Evolutionary conservation across 345 rosid genomes (phyloP).

Genomic region (Brassica incana): DNA sequence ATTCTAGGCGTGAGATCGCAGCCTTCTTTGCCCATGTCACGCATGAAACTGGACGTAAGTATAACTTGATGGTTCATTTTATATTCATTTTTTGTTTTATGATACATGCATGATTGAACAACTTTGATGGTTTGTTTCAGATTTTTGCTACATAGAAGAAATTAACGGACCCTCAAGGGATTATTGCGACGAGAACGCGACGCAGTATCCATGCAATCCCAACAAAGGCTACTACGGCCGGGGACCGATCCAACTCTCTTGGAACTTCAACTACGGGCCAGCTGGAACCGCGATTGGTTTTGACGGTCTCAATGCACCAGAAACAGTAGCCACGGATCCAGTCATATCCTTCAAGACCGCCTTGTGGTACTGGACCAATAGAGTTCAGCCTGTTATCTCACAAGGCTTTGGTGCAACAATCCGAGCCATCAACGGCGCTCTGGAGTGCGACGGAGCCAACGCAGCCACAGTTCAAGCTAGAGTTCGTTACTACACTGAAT

Average conservation of each 20-base stretch:
- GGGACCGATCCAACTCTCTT: conserved; percentile 63
- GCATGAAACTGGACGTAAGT: conserved; percentile 82
- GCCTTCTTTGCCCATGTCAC: conserved; percentile 83
- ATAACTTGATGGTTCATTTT: not conserved
- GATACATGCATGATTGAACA: not conserved
- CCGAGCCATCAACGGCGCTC: conserved; percentile 56
- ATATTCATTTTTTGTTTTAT: no score
- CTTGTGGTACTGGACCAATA: conserved; percentile 69
- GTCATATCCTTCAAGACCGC: conserved; percentile 62
- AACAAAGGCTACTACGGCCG: conserved; percentile 61
- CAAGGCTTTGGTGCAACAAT: conserved; percentile 77
- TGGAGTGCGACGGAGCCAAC: conserved; percentile 56
- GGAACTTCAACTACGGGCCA: conserved; percentile 69
- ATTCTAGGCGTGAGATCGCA: conserved; percentile 71
- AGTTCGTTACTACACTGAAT: conserved; percentile 49
- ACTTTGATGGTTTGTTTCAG: conserved; percentile 28
- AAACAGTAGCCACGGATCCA: conserved; percentile 57
- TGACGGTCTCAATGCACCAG: conserved; percentile 60
- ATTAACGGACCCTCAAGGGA: conserved; percentile 45
- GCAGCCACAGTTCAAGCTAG: conserved; percentile 46
- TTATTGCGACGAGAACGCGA: conserved; percentile 49
- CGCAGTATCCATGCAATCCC: conserved; percentile 55
- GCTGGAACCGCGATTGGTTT: conserved; percentile 54
- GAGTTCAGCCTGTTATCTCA: conserved; percentile 47
- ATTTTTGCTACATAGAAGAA: conserved; percentile 62